Evolutionary conservation across 139 green algal species (phyloP), one percentile per base, ranked within the genome.

Genomic region (Picochlorum sp.): DNA sequence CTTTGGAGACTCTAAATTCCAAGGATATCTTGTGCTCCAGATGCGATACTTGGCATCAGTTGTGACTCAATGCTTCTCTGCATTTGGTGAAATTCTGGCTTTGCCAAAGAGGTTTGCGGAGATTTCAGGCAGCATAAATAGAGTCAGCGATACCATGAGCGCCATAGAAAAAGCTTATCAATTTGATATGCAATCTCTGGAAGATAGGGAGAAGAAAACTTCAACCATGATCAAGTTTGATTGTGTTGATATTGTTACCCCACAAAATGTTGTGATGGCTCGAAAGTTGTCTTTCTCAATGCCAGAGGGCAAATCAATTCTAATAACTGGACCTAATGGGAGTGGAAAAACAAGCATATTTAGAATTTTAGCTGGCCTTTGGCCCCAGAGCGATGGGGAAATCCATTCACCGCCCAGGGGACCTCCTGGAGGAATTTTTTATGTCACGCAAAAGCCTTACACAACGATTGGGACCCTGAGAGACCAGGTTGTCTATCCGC

Each of bases 21-120:
- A 88, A 71, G 84, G 84, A 1, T 44, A 49, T 62, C 68, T 91
- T 62, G 85, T 88, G 47, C 71, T 85, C 41, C 68, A 88, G 66
- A 81, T 91, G 69, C 75, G 85, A 30, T 91, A 92, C 69, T 74
- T 91, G 49, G 85, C 85, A 9, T 81, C 73, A 4, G 78, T 91
- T 15, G 84, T 91, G 41, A 83, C 84, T n/a, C 69, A 85, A 11
- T 84, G 67, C 54, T 91, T 91, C 72, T 71, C 75, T 28, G 70
- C 84, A 24, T 91, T 89, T 65, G 85, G 85, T 9, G 85, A 91
- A 56, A 62, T 91, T 32, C 65, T 91, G 56, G 80, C 79, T 21
- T 66, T 87, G 46, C 72, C 83, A 69, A 84, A 85, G 64, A 73
- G 78, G n/a, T 81, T 89, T 61, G 74, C 71, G 2, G 82, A 91